Evolutionary conservation across 305 asterid species (phyloP).

Genomic region (Fraxinus platypoda): DNA sequence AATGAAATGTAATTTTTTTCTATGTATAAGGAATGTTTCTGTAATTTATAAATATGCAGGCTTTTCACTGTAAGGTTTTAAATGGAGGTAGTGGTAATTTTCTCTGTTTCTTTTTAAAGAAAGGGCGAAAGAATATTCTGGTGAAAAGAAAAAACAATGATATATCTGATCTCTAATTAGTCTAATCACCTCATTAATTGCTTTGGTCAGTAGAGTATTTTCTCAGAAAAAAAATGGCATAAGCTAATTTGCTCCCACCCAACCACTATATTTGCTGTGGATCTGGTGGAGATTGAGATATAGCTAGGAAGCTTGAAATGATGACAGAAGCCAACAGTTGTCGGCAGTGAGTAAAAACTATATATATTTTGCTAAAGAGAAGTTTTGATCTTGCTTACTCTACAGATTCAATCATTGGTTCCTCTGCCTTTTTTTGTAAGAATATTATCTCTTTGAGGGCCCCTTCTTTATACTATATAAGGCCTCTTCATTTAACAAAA

Average conservation of each 20-base stretch:
- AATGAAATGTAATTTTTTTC: no score
- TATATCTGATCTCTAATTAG: not conserved
- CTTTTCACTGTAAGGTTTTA: not conserved
- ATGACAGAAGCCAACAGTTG: constrained; percentile 76
- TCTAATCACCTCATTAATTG: not conserved
- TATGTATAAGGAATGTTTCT: no score
- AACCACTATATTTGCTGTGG: constrained; percentile 74
- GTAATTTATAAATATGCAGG: not conserved
- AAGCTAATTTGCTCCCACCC: constrained; percentile 32
- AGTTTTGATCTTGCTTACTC: constrained; percentile 53
- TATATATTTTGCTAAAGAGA: constrained; percentile 29
- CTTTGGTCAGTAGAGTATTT: not conserved
- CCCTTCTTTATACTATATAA: constrained; percentile 41
- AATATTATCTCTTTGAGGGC: constrained; percentile 5
- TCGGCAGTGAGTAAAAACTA: constrained; percentile 43
- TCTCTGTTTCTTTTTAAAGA: not conserved
- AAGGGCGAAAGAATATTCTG: not conserved
- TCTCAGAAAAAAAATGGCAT: not conserved
- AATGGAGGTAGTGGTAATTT: not conserved
- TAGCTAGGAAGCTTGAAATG: constrained; percentile 31
- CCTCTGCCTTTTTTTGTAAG: constrained; percentile 9
- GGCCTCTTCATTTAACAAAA: constrained; percentile 25
- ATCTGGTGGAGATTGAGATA: constrained; percentile 63
- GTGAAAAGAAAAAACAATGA: not conserved
- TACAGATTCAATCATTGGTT: constrained; percentile 59